Conservation (phyloP, 1,139 yeast species). For the Geotrichum histeridarum region DNA sequence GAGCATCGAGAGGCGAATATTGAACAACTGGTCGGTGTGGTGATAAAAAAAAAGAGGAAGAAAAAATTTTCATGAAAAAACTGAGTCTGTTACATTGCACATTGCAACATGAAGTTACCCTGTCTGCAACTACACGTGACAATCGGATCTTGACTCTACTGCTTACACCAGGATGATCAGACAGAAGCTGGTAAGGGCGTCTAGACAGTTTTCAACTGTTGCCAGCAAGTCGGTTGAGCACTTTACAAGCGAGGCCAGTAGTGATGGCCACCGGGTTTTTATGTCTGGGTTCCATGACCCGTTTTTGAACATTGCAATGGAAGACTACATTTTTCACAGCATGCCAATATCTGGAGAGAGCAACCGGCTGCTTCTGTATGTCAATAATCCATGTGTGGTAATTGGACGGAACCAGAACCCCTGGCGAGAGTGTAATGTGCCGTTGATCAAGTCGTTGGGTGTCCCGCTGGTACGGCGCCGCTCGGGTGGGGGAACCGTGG, state of each 20-base stretch:
- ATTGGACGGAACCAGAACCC: conserved; percentile 94
- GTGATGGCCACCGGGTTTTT: conserved; percentile 26
- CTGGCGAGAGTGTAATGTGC: conserved; percentile 75
- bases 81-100: no score
- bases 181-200: neutral
- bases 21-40: no score
- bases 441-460: conserved; percentile 47
- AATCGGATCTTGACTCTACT: no score
- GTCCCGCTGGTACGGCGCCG: conserved; percentile 69
- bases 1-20: no score
- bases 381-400: conserved; percentile 79
- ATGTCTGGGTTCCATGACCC: conserved; percentile 57
- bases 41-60: no score
- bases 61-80: no score
- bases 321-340: conserved; percentile 63
- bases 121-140: no score
- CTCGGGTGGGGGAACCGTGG: conserved; percentile 96
- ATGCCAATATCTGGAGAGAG: conserved; percentile 45
- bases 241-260: neutral
- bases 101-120: no score
- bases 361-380: conserved; percentile 63
- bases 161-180: no score
- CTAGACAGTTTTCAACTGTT: neutral
- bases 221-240: neutral
- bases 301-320: conserved; percentile 70